Percentiles rank a stretch among this genome's conserved stretches.
These are phyloP conservation scores for Trametes cubensis DNA, from an alignment of 768 basidiomycete genomes.

Conservation along the genomic window DNA sequence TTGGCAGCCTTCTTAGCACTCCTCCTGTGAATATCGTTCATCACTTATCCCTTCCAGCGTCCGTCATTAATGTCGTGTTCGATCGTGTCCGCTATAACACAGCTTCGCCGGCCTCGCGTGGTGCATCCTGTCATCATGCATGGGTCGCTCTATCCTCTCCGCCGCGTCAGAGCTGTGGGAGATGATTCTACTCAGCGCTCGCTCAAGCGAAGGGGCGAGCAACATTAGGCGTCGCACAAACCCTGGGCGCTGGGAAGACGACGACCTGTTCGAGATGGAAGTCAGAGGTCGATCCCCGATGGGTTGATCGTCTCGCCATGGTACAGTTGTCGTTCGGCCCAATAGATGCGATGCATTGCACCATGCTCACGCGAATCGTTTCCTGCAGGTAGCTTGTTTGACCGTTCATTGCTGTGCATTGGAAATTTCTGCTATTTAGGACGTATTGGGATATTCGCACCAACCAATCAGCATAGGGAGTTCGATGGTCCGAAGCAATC, in stretches of 20 bases:
- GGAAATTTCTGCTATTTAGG: no score
- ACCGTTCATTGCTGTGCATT: no score
- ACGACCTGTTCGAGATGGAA: slow-evolving; percentile 68
- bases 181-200: slow-evolving; percentile 45
- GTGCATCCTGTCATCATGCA: slow-evolving; percentile 70
- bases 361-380: no score
- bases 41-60: neutral
- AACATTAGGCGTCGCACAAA: slow-evolving; percentile 39
- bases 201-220: slow-evolving; percentile 28
- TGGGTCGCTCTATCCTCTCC: slow-evolving; percentile 53
- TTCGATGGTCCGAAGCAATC: no score
- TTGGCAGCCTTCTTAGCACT: slow-evolving; percentile 50
- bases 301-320: neutral
- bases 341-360: no score
- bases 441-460: no score
- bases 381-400: no score
- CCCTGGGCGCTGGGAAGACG: slow-evolving; percentile 38
- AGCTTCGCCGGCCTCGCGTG: slow-evolving; percentile 58
- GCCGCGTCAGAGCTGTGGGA: slow-evolving; percentile 54
- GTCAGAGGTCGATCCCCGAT: slow-evolving; percentile 36
- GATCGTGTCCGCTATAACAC: slow-evolving; percentile 7
- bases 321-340: no score
- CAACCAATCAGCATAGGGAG: no score
- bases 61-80: neutral
- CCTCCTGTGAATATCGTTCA: slow-evolving; percentile 46